Percentiles rank a stretch among this genome's conserved stretches.
Evolutionary conservation across 225 moss, liverwort and hornwort species (phyloP).

Genomic region (Antitrichia curtipendula): DNA sequence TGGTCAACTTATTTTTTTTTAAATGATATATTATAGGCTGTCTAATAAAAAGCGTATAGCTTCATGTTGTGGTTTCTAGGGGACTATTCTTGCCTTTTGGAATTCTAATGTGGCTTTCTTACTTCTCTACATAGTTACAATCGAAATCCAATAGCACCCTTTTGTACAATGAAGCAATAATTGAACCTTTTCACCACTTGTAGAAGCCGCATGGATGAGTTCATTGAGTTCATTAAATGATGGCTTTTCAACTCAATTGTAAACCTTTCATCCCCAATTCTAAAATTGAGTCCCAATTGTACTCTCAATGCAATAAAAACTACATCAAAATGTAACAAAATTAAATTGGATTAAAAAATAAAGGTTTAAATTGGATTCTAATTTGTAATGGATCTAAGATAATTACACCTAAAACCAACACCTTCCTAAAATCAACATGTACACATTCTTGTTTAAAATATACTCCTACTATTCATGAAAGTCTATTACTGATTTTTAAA

Average conservation of each 20-base stretch:
- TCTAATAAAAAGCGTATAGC: not conserved
- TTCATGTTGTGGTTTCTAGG: not conserved
- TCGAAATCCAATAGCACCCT: not conserved
- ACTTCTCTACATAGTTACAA: not conserved
- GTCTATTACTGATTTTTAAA: fast-evolving
- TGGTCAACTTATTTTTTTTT: not conserved
- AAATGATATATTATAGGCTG: not conserved
- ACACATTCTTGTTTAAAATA: not conserved
- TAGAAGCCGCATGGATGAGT: not conserved
- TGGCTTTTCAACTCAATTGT: not conserved
- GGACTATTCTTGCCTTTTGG: not conserved
- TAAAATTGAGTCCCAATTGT: no score
- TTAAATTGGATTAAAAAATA: no score
- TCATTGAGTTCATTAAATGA: not conserved
- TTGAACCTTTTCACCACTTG: not conserved
- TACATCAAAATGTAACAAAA: no score
- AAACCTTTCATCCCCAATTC: not conserved
- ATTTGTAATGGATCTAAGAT: no score
- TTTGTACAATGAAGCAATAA: not conserved
- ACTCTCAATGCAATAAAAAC: no score
- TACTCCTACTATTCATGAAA: not conserved
- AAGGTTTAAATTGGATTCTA: no score
- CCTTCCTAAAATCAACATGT: not conserved
- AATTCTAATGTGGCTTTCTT: not conserved
- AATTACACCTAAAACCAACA: not conserved